Base-by-base conservation (phyloP, 139 green algal genomes). In the Trebouxia sp. region DNA sequence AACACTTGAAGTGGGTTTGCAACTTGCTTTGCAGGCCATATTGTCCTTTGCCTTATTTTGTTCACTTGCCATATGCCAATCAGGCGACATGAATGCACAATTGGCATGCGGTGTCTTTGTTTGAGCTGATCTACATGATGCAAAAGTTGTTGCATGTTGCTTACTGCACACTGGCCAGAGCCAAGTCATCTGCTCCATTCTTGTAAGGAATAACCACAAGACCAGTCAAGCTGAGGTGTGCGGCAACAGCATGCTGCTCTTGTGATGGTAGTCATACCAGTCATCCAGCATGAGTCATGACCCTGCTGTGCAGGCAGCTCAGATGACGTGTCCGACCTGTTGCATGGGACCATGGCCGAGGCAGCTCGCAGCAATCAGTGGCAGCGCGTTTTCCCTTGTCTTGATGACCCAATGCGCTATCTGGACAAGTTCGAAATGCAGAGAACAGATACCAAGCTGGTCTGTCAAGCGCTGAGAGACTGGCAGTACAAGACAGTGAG, bases 351-450 rank as follows among this genome's bases (percentile, higher is more conserved):
- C 17, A 51, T 62, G 45, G 72, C 45, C 65, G 72, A 79, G 41
- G 41, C 39, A 26, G 26, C 22, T 42, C 41, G 72, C 26, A 28
- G 43, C 42, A 24, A 37, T 37, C 41, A 41, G 28, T 79, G 72
- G 72, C 72, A 82, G 9, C 56, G 76, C 4, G 38, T 82, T 2
- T 75, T 82, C 14, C 76, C 76, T 32, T 69, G 56, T 11, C 30
- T 20, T 32, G 41, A 82, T 24, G 53, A 82, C 37, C 76, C 76
- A 35, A 5, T n/a, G 8, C 76, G 56, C 15, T 82, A 75, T 42
- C 38, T 82, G 38, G 53, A 76, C 56, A 47, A 75, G 51, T 82
- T 82, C 38, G 53, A 82, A 30, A 41, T 62, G 50, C 75, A 58
- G 32, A 38, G 75, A 17, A 70, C 26, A 30, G 24, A 72, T 30